These are phyloP conservation scores for Xylaria castorea DNA, from an alignment of 495 filamentous ascomycete species.

Conservation along the genomic window DNA sequence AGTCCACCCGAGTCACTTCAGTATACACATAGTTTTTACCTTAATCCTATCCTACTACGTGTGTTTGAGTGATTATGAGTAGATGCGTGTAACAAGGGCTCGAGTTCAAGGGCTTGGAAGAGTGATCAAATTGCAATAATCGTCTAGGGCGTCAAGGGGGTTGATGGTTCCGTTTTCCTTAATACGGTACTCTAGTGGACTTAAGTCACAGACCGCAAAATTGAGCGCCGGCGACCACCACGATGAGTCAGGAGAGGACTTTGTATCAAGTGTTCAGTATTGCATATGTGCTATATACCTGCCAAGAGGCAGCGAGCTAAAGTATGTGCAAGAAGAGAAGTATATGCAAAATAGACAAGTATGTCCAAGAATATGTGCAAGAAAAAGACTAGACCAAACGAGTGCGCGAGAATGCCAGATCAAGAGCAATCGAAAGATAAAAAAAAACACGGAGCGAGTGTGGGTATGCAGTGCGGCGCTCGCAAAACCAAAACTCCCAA, in stretches of 20 bases:
- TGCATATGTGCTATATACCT: constrained; percentile 12
- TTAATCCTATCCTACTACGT: too few species aligned
- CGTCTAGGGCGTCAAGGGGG: too few species aligned
- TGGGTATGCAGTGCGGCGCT: constrained; percentile 15
- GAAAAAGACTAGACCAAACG: neutral
- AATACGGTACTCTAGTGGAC: too few species aligned
- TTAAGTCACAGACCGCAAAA: too few species aligned
- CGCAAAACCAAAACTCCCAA: constrained; percentile 16
- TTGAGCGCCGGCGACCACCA: too few species aligned
- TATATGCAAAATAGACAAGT: constrained; percentile 26
- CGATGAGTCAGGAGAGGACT: neutral
- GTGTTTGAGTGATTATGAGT: too few species aligned
- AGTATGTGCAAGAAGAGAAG: constrained; percentile 35
- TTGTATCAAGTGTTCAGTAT: constrained; percentile 17
- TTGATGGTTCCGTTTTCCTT: too few species aligned
- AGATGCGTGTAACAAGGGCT: too few species aligned
- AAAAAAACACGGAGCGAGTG: constrained; percentile 18
- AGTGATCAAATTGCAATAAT: too few species aligned
- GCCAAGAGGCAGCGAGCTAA: constrained; percentile 7
- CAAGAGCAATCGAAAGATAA: neutral
- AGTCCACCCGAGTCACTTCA: too few species aligned
- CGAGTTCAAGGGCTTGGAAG: too few species aligned
- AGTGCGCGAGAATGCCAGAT: neutral
- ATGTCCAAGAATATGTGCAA: constrained; percentile 15
- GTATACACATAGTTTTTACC: too few species aligned